Conservation (phyloP, 2,329 filamentous ascomycete species). For the Sclerotinia spermophila region DNA sequence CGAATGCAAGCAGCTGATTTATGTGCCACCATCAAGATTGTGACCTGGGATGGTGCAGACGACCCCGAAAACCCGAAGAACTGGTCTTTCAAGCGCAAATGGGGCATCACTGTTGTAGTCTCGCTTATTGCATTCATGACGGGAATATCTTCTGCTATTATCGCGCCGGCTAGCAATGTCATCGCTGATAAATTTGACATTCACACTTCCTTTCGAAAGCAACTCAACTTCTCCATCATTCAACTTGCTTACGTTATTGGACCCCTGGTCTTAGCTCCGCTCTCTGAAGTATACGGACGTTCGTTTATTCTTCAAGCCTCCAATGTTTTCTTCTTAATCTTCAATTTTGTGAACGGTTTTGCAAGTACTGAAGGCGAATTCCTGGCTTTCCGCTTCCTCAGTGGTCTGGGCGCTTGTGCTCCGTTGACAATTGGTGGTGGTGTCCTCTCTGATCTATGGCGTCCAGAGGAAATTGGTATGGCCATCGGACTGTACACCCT, state of each 20-base stretch:
- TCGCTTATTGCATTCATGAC: slow-evolving; percentile 28
- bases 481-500: slow-evolving; percentile 37
- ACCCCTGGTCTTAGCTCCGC: slow-evolving; percentile 55
- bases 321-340: slow-evolving; percentile 46
- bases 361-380: slow-evolving; percentile 46
- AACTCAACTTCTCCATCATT: not conserved
- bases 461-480: slow-evolving; percentile 44
- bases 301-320: not conserved
- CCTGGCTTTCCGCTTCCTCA: slow-evolving; percentile 58
- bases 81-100: slow-evolving; percentile 35
- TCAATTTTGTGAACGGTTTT: slow-evolving; percentile 43
- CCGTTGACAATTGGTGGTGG: slow-evolving; percentile 56
- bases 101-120: slow-evolving; percentile 20
- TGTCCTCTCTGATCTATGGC: slow-evolving; percentile 45
- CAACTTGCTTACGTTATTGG: slow-evolving; percentile 46
- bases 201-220: not conserved
- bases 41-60: slow-evolving; percentile 21
- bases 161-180: slow-evolving; percentile 49
- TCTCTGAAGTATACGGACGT: slow-evolving; percentile 59
- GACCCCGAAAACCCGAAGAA: slow-evolving; percentile 27
- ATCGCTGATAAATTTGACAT: slow-evolving; percentile 34
- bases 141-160: slow-evolving; percentile 47
- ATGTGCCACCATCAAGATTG: not conserved
- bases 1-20: not conserved
- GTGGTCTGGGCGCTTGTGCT: slow-evolving; percentile 57